Base-by-base conservation (phyloP, 805 yeast species). In the Monosporozyma servazzii region DNA sequence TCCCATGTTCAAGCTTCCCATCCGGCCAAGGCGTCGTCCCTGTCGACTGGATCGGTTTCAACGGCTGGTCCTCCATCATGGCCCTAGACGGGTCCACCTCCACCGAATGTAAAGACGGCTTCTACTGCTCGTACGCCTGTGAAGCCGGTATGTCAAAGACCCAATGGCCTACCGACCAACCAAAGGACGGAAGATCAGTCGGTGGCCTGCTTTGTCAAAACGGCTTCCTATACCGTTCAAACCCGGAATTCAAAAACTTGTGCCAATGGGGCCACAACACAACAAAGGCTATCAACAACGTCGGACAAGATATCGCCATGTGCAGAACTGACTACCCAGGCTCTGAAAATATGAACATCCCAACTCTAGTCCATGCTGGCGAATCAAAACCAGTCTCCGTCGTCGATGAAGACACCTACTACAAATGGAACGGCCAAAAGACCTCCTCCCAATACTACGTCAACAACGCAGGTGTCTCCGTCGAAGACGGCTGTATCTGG, bases 321-420 rank as follows among this genome's bases (percentile, higher is more conserved):
- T 83, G 89, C 70, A 78, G 87, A 75, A 83, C 89, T 55, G 89
- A 83, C 69, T 83, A 83, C 72, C 89, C 89, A 62, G 89, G 89
- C 71, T 79, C 88, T 50, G 89, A 83, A 74, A 83, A 82, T 71
- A 83, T 83, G 89, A 82, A 76, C 62, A 74, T 83, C 54, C 89
- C 89, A 64, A 82, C 88, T 54, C 75, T 79, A 56, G 79, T 83
- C 52, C 62, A 69, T 39, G 81, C 78, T 37, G 72, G 72, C 42
- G 65, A 71, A 49, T 55, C 68, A 15, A 69, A 72, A 46, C 77
- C 81, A 39, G 72, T 79, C 49, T 72, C 85, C 41, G 83, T 79
- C 57, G 87, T 83, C 52, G 78, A 81, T 65, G 76, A 78, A 60
- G 76, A 71, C 61, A 60, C 71, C 50, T 83, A 82, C 75, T 83